These are phyloP conservation scores for Ascochyta rabiei DNA, from an alignment of 2,329 filamentous ascomycete species.

Conservation along the genomic window DNA sequence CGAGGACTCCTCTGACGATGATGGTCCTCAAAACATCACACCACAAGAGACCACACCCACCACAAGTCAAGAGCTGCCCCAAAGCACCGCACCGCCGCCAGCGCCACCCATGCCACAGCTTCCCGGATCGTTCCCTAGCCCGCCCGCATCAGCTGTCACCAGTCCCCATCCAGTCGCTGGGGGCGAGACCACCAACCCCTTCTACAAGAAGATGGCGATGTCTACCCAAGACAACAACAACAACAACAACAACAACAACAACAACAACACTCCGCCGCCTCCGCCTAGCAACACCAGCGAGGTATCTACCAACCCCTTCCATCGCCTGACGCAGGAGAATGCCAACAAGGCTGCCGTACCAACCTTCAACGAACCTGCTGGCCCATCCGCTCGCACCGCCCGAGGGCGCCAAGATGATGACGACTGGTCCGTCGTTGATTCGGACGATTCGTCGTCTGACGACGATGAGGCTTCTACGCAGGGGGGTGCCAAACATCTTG, in stretches of 20 bases:
- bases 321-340: conserved; percentile 75
- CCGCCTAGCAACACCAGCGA: conserved; percentile 50
- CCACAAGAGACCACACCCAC: conserved; percentile 65
- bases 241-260: no score
- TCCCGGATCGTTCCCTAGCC: conserved; percentile 53
- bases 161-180: conserved; percentile 58
- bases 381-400: conserved; percentile 59
- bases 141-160: conserved; percentile 57
- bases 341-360: conserved; percentile 54
- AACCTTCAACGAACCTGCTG: conserved; percentile 53
- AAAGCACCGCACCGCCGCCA: conserved; percentile 54
- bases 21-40: conserved; percentile 73
- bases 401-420: conserved; percentile 68
- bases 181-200: conserved; percentile 92
- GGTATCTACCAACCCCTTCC: conserved; percentile 88
- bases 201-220: conserved; percentile 87
- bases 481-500: conserved; percentile 87
- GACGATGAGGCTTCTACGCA: conserved; percentile 79
- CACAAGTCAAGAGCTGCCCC: conserved; percentile 61
- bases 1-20: conserved; percentile 72
- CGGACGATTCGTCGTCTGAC: conserved; percentile 71
- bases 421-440: conserved; percentile 83
- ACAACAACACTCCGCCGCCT: conserved; percentile 53
- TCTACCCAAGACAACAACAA: conserved; percentile 61
- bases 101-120: conserved; percentile 50